Conservation (phyloP, 2,329 filamentous ascomycete species). For the Metarhizium album region DNA sequence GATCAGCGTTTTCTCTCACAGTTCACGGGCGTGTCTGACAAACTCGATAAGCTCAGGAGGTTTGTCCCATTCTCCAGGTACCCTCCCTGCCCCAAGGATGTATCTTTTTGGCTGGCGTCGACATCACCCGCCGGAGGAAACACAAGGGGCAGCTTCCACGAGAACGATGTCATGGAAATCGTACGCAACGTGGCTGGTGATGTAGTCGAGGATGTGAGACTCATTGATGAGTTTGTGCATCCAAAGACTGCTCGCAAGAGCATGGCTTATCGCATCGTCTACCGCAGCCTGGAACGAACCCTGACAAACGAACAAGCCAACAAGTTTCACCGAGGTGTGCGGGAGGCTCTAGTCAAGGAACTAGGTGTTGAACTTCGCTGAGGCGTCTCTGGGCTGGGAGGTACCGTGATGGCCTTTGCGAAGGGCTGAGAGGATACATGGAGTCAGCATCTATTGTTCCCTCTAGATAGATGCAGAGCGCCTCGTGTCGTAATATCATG, state of each 20-base stretch:
- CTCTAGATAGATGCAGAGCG: neutral
- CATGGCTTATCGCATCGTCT: slow-evolving; percentile 87
- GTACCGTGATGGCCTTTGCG: no score
- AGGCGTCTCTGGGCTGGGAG: neutral
- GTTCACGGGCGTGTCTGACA: slow-evolving; percentile 54
- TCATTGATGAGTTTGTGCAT: slow-evolving; percentile 81
- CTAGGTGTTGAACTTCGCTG: slow-evolving; percentile 58
- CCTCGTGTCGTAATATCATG: neutral
- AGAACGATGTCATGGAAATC: slow-evolving; percentile 96
- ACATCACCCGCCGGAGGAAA: slow-evolving; percentile 38
- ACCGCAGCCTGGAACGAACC: slow-evolving; percentile 83
- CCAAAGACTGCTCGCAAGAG: slow-evolving; percentile 75
- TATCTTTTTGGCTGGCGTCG: slow-evolving; percentile 74
- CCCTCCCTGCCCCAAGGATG: slow-evolving; percentile 81
- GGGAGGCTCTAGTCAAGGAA: slow-evolving; percentile 51
- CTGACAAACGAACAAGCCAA: slow-evolving; percentile 78
- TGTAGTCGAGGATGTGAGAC: slow-evolving; percentile 72
- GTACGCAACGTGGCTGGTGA: slow-evolving; percentile 76
- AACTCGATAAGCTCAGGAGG: slow-evolving; percentile 38
- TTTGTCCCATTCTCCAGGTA: slow-evolving; percentile 89
- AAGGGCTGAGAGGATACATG: no score
- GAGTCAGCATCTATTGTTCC: neutral
- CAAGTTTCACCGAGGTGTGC: slow-evolving; percentile 59
- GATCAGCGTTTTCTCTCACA: slow-evolving; percentile 80
- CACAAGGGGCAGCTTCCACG: slow-evolving; percentile 54